Conservation (phyloP, 1,139 yeast genomes). For the Lodderomyces margitis region DNA sequence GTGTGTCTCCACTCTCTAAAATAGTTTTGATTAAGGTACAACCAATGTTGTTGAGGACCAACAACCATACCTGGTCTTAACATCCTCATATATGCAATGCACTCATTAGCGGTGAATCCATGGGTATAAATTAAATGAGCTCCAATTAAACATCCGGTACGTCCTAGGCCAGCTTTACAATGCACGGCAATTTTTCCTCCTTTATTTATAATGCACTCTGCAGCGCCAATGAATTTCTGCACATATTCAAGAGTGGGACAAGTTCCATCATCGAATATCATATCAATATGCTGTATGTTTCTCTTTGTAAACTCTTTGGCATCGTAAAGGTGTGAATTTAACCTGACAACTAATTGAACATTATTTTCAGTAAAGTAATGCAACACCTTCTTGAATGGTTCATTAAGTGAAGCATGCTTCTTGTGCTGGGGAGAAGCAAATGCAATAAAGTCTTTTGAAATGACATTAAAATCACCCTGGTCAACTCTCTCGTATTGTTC, state of each 20-base stretch:
- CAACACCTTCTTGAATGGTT: slow-evolving; percentile 77
- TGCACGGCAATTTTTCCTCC: slow-evolving; percentile 97
- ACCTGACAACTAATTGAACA: slow-evolving; percentile 85
- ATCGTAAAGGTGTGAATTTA: slow-evolving; percentile 89
- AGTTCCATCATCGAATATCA: slow-evolving; percentile 97
- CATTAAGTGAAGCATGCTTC: slow-evolving; percentile 50
- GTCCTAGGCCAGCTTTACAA: slow-evolving; percentile 96
- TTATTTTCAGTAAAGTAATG: slow-evolving; percentile 68
- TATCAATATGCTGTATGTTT: slow-evolving; percentile 85
- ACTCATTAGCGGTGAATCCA: slow-evolving; percentile 95
- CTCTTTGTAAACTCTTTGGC: slow-evolving; percentile 76
- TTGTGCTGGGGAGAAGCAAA: slow-evolving; percentile 94
- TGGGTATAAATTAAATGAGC: slow-evolving; percentile 95
- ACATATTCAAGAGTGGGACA: slow-evolving; percentile 95
- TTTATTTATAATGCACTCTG: slow-evolving; percentile 77
- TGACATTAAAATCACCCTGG: slow-evolving; percentile 91
- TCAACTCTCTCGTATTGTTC: slow-evolving; percentile 95
- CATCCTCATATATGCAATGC: slow-evolving; percentile 95
- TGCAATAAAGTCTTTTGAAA: slow-evolving; percentile 92
- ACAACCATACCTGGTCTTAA: slow-evolving; percentile 99
- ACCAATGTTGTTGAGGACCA: slow-evolving; percentile 99
- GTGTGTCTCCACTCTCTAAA: slow-evolving; percentile 96
- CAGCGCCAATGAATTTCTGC: slow-evolving; percentile 89
- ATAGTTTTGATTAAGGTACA: slow-evolving; percentile 91
- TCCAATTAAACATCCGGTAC: slow-evolving; percentile 97